Evolutionary conservation across 371 early-diverging fungal species (phyloP), one percentile per base, ranked within the genome.

Genomic region (Mucor circinelloides): DNA sequence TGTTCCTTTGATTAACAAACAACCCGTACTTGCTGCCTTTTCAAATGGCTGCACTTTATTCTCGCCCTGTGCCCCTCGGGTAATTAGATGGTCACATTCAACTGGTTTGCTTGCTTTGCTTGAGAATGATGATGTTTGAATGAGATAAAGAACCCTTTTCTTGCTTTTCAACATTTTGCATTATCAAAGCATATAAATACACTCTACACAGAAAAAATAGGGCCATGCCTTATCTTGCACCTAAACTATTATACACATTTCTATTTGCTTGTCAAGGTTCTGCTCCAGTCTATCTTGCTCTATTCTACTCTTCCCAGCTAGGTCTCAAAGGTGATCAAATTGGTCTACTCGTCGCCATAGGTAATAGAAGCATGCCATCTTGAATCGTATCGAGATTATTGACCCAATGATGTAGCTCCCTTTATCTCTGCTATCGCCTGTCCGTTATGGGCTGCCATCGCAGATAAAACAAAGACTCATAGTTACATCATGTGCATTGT

Each of bases 191-290:
- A 21, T 46, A 46, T 21, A 50, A 19, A 7, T 25, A 50, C 12
- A 50, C 25, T 12, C 23, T 27, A 25, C 52, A 52, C 32, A 58
- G 32, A 46, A 8, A 58, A 61, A 34, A 32, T 57, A 32, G 58
- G 54, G 61, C 56, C 56, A 84, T 84, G 84, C 82, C 78, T 48
- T 84, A 84, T 68, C 72, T 84, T 72, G 75, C 80, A 36, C 80
- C 84, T 23, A 84, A 84, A 67, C 58, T 84, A 69, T 52, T 84
- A 58, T 84, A 84, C 34, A 79, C 80, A 9, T 84, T 84, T 50
- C 56, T 84, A 52, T 80, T 84, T 63, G 82, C 84, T 68, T 81
- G 84, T 66, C 82, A 84, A 76, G 84, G 84, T 34, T 81, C 84
- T 13, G 81, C 82, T 5, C 82, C 84, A 23, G 80, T 81, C 17